A percentile compares a stretch with the other conserved stretches of the same genome.
These are phyloP conservation scores for Tolypocladium paradoxum DNA, from an alignment of 2,329 filamentous ascomycete genomes.

Conservation along the genomic window DNA sequence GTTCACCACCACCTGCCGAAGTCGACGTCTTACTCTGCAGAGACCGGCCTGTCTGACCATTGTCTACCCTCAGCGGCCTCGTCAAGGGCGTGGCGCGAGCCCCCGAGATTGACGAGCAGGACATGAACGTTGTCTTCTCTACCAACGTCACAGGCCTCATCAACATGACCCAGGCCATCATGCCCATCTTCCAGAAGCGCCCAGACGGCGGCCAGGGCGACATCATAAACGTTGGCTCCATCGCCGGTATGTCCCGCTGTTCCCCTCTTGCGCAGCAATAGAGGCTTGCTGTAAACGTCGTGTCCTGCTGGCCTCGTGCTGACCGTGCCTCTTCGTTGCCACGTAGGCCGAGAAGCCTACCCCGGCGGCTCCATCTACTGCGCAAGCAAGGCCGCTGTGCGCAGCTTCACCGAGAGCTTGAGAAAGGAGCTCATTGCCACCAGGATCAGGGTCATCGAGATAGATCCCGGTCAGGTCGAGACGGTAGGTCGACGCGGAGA, in stretches of 20 bases:
- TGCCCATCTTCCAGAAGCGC: conserved; percentile 71
- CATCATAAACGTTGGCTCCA: conserved; percentile 89
- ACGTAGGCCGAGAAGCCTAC: conserved; percentile 64
- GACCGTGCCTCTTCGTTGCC: neutral
- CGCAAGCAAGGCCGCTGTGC: conserved; percentile 81
- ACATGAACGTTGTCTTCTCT: conserved; percentile 78
- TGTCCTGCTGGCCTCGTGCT: neutral
- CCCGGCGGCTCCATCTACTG: conserved; percentile 84
- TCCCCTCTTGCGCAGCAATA: neutral
- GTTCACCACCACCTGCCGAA: neutral
- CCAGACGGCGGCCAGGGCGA: conserved; percentile 71
- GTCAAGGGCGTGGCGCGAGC: conserved; percentile 82
- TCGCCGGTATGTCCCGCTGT: conserved; percentile 47
- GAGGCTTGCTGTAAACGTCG: neutral
- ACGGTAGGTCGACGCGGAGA: conserved; percentile 40
- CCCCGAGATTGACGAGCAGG: conserved; percentile 69
- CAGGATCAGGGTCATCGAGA: conserved; percentile 71
- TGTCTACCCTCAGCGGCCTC: conserved; percentile 50
- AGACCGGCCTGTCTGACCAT: neutral
- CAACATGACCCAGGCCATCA: conserved; percentile 87
- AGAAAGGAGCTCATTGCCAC: conserved; percentile 74
- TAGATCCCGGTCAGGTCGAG: conserved; percentile 89
- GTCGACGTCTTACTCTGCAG: neutral
- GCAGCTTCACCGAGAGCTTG: conserved; percentile 72
- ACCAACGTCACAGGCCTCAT: conserved; percentile 95